Base-by-base conservation (phyloP, 192 early-diverging fungal genomes). In the Coemansia pectinata region DNA sequence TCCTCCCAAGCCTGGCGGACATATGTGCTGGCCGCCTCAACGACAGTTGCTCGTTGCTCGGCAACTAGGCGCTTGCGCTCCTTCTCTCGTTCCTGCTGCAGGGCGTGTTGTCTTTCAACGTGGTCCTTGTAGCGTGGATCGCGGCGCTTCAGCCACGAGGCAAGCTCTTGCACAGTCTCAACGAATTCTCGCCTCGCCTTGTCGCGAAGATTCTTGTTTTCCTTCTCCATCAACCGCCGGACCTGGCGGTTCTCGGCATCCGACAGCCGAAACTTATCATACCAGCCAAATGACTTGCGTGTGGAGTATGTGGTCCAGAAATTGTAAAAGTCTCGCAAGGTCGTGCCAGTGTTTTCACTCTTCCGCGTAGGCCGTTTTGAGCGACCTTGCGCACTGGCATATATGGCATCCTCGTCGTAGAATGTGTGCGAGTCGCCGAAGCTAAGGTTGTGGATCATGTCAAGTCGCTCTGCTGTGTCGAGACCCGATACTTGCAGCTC, bases 251-350 rank as follows among this genome's bases (percentile, higher is more conserved):
- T 93, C 25, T 91, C 92, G 36, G 84, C 85, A 50, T 96, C 95
- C 0, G 89, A 83, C 3, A 95, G 86, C 11, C 90, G 83, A 80
- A 90, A 94, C 65, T 95, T 91, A 80, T 99, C 97, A 55, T 86
- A 86, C 97, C 97, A 99, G 33, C 87, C 85, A 69, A 98, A 99
- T n/a, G 90, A 91, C 79, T 98, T 98, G 66, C 82, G 75, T 14
- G 91, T 87, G 1, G 91, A 78, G 71, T 98, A 99, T 17, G 87
- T 89, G 29, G 88, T 76, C 88, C 94, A 99, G 36, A 90, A 87
- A 42, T 82, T 88, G 76, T 95, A 95, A 65, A 94, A 94, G 45
- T 91, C 88, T 33, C 87, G 83, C 52, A 90, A 58, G 4, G 81
- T 86, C 11, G 66, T 62, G 44, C 67, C 67, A 1, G 70, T 77